Base-by-base conservation (phyloP, 768 basidiomycete genomes). In the Strobilomyces dryophilus region DNA sequence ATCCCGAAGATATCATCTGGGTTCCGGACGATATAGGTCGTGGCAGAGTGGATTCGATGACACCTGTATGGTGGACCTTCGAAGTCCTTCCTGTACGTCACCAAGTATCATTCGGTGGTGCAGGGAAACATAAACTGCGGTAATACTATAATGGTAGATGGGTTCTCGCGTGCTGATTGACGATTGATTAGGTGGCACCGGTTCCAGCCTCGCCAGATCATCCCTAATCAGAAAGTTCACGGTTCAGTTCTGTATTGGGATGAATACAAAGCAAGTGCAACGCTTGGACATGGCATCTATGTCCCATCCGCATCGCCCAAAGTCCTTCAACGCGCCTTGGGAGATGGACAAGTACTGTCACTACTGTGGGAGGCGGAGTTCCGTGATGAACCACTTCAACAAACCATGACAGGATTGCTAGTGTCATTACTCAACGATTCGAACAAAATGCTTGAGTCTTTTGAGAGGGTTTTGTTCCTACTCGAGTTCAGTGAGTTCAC, bases 221-320 rank as follows among this genome's bases (percentile, higher is more conserved):
- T 54, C 26, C 53, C 53, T 34, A 2, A 8, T 17, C 53, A 54
- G 27, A 15, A 17, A 3, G 40, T 54, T 6, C 53, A 49, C 20
- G 5, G 5, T n/a, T 54, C 53, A 14, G 21, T 54, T 14, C 34
- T 32, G 20, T 34, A 29, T 5, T 20, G 43, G 11, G 37, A 49
- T 11, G 20, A 18, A 7, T 54, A 54, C 20, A 11, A 21, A 17
- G n/a, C 53, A 10, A 6, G 10, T 9, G 55, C 55, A 5, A 52
- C 36, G 12, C 46, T 56, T 8, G 42, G 46, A 11, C 10, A 45
- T 27, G 32, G 51, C 1, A 17, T 48, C 17, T 15, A 20, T 40
- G 45, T 52, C 5, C 46, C 50, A 18, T n/a, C 8, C 18, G 24
- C 24, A 2, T 18, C 34, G 12, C 34, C 14, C 20, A 34, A 8